Percentiles rank a stretch among this genome's conserved stretches.
Evolutionary conservation across 768 basidiomycete genomes (phyloP).

Genomic region (Phaffia tasmanica): DNA sequence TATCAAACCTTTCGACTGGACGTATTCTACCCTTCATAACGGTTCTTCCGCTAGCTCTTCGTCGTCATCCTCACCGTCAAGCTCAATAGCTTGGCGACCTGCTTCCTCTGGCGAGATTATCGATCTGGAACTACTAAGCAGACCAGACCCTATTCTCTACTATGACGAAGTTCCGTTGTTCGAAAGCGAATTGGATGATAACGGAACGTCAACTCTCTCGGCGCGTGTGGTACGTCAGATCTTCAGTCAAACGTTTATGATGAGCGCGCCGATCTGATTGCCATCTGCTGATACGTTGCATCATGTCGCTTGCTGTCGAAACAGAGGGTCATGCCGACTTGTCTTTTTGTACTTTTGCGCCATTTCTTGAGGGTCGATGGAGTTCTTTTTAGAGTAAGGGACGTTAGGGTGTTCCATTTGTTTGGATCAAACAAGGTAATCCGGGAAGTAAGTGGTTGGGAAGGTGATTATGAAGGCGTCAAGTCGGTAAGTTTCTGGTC

Average conservation of each 20-base stretch:
- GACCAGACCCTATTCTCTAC: conserved; percentile 93
- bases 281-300: too few relatives aligned
- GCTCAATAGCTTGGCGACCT: conserved; percentile 30
- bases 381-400: conserved; percentile 79
- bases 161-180: conserved; percentile 90
- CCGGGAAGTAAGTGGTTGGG: conserved; percentile 78
- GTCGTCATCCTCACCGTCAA: conserved; percentile 2
- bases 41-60: conserved; percentile 40
- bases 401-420: conserved; percentile 81
- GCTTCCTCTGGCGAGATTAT: conserved; percentile 49
- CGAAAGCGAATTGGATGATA: conserved; percentile 95
- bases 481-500: conserved; percentile 49
- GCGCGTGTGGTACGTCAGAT: conserved; percentile 65
- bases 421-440: conserved; percentile 52
- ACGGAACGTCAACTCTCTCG: conserved; percentile 73
- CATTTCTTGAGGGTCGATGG: conserved; percentile 91
- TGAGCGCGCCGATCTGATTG: too few relatives aligned
- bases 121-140: conserved; percentile 70
- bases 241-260: too few relatives aligned
- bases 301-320: background rate
- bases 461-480: conserved; percentile 72
- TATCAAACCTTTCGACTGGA: conserved; percentile 95
- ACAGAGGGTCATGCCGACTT: conserved; percentile 94
- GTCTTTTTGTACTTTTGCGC: conserved; percentile 76
- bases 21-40: conserved; percentile 78